Conservation (phyloP, 305 asterid genomes). For the Rubia peregrina region DNA sequence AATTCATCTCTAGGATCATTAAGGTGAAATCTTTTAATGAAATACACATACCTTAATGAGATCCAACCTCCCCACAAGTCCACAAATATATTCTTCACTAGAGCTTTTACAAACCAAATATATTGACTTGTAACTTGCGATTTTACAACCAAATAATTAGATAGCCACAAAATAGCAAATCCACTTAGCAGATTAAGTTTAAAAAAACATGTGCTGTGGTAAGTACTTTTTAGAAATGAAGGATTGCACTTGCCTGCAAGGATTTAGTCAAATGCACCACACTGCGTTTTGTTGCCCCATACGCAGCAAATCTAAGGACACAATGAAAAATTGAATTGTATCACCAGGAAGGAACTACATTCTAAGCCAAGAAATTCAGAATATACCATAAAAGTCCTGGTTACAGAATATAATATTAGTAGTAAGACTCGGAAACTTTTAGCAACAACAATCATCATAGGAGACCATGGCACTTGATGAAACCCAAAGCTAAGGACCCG, state of each 20-base stretch:
- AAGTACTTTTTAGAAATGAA: slow-evolving; percentile 1
- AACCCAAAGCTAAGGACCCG: background rate
- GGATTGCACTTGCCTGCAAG: slow-evolving; percentile 53
- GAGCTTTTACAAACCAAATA: background rate
- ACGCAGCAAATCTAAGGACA: slow-evolving; percentile 83
- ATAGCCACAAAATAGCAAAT: too few relatives aligned
- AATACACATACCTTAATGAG: background rate
- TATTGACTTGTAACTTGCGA: background rate
- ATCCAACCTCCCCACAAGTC: background rate
- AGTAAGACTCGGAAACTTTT: background rate
- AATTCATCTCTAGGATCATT: background rate
- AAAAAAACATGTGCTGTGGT: background rate
- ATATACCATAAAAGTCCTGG: background rate
- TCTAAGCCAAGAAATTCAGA: background rate
- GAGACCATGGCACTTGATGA: background rate
- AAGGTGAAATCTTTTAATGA: background rate
- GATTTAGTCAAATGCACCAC: slow-evolving; percentile 98
- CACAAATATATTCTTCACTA: background rate
- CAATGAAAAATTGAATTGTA: background rate
- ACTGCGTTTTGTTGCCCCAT: slow-evolving; percentile 97
- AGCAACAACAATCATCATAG: background rate
- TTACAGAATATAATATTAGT: background rate
- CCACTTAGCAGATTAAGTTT: background rate
- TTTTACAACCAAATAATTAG: too few relatives aligned
- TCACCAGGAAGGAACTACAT: background rate